phyloP scores from a whole-genome alignment of 371 early-diverging fungal genomes.

The Syncephalastrum contaminatum region DNA sequence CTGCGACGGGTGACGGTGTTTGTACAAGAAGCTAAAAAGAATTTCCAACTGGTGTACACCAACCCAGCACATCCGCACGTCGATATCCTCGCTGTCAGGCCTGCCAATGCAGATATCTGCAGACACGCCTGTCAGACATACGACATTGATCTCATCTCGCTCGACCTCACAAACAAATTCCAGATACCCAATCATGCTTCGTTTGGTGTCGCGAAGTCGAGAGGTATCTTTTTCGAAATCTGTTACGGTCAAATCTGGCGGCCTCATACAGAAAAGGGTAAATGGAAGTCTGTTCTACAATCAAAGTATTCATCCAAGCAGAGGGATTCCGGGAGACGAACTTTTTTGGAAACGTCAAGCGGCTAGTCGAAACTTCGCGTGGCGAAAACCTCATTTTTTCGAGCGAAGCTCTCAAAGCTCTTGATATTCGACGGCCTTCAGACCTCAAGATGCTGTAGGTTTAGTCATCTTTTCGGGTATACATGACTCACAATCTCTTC shows the following conservation, averaged over 20 bases:
- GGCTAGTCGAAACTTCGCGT: slow-evolving; percentile 77
- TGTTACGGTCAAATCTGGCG: slow-evolving; percentile 56
- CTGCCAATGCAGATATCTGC: slow-evolving; percentile 76
- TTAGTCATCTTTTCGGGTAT: not conserved
- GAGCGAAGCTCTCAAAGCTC: slow-evolving; percentile 73
- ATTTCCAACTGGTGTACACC: slow-evolving; percentile 44
- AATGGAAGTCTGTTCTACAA: no score
- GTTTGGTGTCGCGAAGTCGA: slow-evolving; percentile 70
- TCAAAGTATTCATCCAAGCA: slow-evolving; percentile 45
- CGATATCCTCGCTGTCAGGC: slow-evolving; percentile 86
- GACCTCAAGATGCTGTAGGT: slow-evolving; percentile 86
- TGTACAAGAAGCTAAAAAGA: slow-evolving; percentile 59
- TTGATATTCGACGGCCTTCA: slow-evolving; percentile 81
- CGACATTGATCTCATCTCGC: slow-evolving; percentile 87
- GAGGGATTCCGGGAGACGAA: slow-evolving; percentile 39
- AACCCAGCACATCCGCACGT: slow-evolving; percentile 55
- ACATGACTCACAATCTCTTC: not conserved
- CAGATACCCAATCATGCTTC: slow-evolving; percentile 63
- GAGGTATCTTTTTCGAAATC: slow-evolving; percentile 88
- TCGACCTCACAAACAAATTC: slow-evolving; percentile 65
- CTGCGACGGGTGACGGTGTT: slow-evolving; percentile 63
- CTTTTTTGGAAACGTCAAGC: slow-evolving; percentile 73
- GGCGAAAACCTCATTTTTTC: slow-evolving; percentile 89
- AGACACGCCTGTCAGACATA: slow-evolving; percentile 73
- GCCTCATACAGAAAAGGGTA: no score